Percentiles rank a stretch among this genome's conserved stretches.
Evolutionary conservation across 1,284 basidiomycete genomes (phyloP).

Genomic region (Leccinum fuscescens): DNA sequence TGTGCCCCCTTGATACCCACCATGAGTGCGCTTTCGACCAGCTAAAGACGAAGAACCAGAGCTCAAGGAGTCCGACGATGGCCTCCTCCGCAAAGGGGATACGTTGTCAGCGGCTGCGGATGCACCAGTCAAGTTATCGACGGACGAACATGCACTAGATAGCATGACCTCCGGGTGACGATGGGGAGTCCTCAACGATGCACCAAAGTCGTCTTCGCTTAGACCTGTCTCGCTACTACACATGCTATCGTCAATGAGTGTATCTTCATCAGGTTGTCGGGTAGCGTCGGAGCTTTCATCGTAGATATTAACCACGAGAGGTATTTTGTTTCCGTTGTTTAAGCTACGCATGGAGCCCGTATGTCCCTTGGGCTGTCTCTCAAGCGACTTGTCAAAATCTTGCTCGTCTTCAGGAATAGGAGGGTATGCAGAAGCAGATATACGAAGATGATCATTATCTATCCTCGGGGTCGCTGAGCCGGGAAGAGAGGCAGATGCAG

Average conservation of each 20-base stretch:
- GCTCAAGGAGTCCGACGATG: constrained; percentile 43
- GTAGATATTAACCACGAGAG: constrained; percentile 6
- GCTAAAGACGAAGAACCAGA: constrained; percentile 38
- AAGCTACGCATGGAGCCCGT: constrained; percentile 55
- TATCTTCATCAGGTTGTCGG: constrained; percentile 22
- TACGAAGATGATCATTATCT: constrained; percentile 16
- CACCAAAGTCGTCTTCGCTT: constrained; percentile 55
- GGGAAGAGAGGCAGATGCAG: constrained; percentile 23
- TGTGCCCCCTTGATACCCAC: constrained; percentile 9
- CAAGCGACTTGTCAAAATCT: constrained; percentile 65
- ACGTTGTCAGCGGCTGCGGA: constrained; percentile 46
- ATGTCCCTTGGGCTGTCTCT: constrained; percentile 56
- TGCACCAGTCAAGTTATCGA: constrained; percentile 40
- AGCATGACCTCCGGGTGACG: constrained; percentile 25
- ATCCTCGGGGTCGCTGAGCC: constrained; percentile 4
- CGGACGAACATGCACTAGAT: constrained; percentile 38
- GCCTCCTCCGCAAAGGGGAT: constrained; percentile 44
- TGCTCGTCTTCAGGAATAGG: constrained; percentile 39
- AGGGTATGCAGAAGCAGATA: constrained; percentile 24
- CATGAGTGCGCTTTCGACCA: constrained; percentile 36
- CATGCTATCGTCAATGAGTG: constrained; percentile 23
- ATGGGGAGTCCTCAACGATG: constrained; percentile 63
- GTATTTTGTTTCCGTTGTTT: constrained; percentile 46
- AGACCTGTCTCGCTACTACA: constrained; percentile 30
- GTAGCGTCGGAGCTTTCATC: constrained; percentile 19